Evolutionary conservation across 805 yeast genomes (phyloP), one percentile per base, ranked within the genome.

Genomic region (Metschnikowia reukaufii): DNA sequence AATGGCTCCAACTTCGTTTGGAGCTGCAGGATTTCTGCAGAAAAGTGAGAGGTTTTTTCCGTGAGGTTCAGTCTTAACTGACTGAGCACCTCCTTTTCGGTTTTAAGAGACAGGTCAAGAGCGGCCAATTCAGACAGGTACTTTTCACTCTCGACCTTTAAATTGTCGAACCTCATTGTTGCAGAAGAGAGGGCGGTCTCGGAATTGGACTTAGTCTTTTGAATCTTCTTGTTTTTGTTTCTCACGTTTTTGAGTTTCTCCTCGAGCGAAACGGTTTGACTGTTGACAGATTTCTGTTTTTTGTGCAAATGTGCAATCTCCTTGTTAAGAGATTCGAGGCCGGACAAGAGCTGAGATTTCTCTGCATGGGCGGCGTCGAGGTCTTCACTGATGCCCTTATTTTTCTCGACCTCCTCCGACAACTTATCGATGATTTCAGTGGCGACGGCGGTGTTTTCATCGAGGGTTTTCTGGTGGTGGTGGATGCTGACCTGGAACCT

Each of bases 1-100:
- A 95, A 89, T 0, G 98, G 99, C 54, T 87, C 91, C 6, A 89
- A 67, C 49, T 84, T 74, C 6, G 72, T 74, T 61, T 88, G 91
- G 33, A 82, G 66, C 12, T 59, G 56, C 54, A 81, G 86, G 42
- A 91, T 85, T 57, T 86, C 77, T 7, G 74, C 76, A 0, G 91
- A 79, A 45, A 85, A 75, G 2, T 69, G 82, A 9, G 81, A 75
- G 0, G 98, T 92, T 61, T 88, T 88, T 39, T 81, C 84, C 7
- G 88, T 81, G 38, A 94, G 73, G 23, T 79, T 81, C 6, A 73
- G 55, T 57, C 90, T 81, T 10, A 91, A 82, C 20, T 75, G 75
- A 44, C 82, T 86, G 18, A 92, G 66, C n/a, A 67, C 69, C 0
- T 59, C 60, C 46, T 78, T 82, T 59, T 89, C 96, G 0, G 50